Evolutionary conservation across 1,284 basidiomycete genomes (phyloP), one percentile per base, ranked within the genome.

Genomic region (Cutaneotrichosporon mucoides): DNA sequence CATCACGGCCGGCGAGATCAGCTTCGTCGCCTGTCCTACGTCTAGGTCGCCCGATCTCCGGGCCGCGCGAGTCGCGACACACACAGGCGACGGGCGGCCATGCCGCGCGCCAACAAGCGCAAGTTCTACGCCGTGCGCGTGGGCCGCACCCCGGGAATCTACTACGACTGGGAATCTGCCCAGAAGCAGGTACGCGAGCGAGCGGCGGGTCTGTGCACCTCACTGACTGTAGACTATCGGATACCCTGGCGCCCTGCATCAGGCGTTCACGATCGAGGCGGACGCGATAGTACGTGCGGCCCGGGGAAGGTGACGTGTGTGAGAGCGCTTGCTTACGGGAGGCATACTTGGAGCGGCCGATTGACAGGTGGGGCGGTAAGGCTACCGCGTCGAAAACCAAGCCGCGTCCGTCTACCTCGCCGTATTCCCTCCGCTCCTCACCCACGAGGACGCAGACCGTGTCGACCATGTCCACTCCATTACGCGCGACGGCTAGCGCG

Each of bases 171-270:
- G 53, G 45, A 49, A 3, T 41, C 41, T 9, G 55, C 47, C 2
- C 46, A 40, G 12, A 16, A 41, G 38, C 55, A 56, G 55, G 55
- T 50, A 44, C n/a, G 40, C 2, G n/a, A n/a, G 6, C 13, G 4
- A 1, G 5, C 5, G n/a, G n/a, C n/a, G n/a, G n/a, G n/a, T 2
- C 9, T 40, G 13, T 24, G 34, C 24, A 48, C 24, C 12, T 7
- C n/a, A n/a, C 40, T 47, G 24, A 56, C 47, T n/a, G 5, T 33
- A 56, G 55, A 46, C 50, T 34, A 37, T 50, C 46, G 55, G 55
- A n/a, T 56, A 50, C n/a, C 55, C 55, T 3, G 47, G 47, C 9
- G 55, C 55, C 2, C 3, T 50, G n/a, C 41, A 43, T 11, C 48
- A 37, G 16, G 11, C 40, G 8, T 56, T 49, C 47, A 35, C 15